Percentiles rank a stretch among this genome's conserved stretches.
phyloP scores from a whole-genome alignment of 129 eudicot species.

The Gnaphalium uliginosum region DNA sequence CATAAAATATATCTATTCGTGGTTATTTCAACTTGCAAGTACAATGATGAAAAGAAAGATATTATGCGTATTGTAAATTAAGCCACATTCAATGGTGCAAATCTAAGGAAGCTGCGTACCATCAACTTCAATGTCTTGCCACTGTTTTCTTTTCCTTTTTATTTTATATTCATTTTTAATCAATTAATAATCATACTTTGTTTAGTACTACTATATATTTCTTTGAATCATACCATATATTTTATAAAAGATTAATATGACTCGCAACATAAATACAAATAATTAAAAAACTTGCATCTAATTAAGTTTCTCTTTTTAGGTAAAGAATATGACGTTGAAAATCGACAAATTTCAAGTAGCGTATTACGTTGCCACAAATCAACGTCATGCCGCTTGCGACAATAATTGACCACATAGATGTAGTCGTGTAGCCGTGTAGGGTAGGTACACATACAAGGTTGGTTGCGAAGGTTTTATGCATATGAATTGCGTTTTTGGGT shows the following conservation, averaged over 20 bases:
- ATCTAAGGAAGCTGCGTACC: slow-evolving; percentile 38
- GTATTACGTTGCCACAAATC: not conserved
- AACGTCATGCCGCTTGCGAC: slow-evolving; percentile 4
- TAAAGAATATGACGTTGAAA: too few species aligned
- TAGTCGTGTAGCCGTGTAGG: slow-evolving; percentile 2
- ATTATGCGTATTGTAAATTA: slow-evolving; percentile 24
- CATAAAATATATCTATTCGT: not conserved
- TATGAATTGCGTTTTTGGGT: not conserved
- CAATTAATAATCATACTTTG: not conserved
- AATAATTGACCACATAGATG: not conserved
- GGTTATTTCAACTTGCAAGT: slow-evolving; percentile 30
- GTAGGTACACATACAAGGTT: slow-evolving; percentile 2
- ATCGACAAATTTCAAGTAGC: too few species aligned
- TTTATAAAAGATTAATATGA: not conserved
- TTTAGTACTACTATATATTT: not conserved
- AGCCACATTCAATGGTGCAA: slow-evolving; percentile 39
- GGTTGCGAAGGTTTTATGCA: not conserved
- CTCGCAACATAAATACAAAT: not conserved
- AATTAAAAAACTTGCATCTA: not conserved
- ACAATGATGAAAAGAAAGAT: slow-evolving; percentile 37
- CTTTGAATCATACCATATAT: not conserved
- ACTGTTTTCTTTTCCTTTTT: slow-evolving; percentile 9
- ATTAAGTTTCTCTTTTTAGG: not conserved
- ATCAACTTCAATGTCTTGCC: slow-evolving; percentile 33
- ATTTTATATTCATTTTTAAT: not conserved